These are phyloP conservation scores for Bassia scoparia DNA, from an alignment of 148 eudicot genomes.

Conservation along the genomic window DNA sequence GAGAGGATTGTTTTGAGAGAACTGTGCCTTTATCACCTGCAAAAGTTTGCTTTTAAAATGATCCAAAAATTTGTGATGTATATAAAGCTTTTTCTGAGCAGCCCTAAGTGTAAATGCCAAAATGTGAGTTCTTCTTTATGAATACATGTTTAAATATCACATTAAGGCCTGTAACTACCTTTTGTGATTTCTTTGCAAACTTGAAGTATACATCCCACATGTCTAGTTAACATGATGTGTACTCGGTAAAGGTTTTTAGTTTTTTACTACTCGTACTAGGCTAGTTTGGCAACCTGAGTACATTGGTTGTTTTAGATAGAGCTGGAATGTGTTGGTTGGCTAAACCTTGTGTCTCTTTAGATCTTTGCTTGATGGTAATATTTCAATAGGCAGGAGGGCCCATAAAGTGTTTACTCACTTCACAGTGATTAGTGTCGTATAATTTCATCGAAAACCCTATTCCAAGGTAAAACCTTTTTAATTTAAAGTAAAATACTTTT, in stretches of 20 bases:
- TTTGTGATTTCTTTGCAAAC: background rate
- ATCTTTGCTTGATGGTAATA: background rate
- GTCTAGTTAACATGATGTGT: background rate
- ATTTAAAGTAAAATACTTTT: background rate
- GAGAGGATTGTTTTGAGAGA: background rate
- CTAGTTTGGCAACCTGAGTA: background rate
- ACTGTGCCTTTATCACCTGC: background rate
- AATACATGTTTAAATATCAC: background rate
- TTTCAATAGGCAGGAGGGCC: background rate
- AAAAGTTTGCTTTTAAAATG: conserved; percentile 3
- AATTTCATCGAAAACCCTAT: background rate
- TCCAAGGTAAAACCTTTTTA: too few relatives aligned
- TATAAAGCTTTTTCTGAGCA: background rate
- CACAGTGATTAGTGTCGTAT: background rate
- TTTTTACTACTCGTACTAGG: background rate
- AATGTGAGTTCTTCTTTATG: background rate
- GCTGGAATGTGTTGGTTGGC: background rate
- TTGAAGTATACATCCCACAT: background rate
- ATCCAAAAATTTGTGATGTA: background rate
- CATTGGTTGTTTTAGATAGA: background rate
- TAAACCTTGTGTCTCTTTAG: background rate
- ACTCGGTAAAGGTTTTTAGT: too few relatives aligned
- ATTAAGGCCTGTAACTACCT: background rate
- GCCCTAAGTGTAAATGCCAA: background rate
- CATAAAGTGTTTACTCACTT: background rate